These are phyloP conservation scores for Fusarium mundagurra DNA, from an alignment of 2,329 filamentous ascomycete genomes.

Conservation along the genomic window DNA sequence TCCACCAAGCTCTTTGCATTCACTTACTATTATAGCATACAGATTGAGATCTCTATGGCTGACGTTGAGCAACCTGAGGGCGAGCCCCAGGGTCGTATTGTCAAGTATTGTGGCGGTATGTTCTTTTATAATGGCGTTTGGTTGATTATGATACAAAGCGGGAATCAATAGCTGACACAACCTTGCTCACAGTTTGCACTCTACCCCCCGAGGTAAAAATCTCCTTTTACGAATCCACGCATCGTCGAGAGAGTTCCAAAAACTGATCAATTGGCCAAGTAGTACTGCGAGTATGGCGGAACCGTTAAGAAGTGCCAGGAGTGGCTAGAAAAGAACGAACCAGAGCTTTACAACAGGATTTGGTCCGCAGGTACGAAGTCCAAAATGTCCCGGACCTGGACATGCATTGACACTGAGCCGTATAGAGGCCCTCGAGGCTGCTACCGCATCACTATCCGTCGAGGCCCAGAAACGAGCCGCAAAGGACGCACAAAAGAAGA, in stretches of 20 bases:
- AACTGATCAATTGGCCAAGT: constrained; percentile 46
- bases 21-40: neutral
- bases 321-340: constrained; percentile 84
- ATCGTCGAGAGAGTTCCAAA: constrained; percentile 9
- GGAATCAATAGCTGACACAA: constrained; percentile 24
- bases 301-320: constrained; percentile 97
- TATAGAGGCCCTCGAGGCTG: constrained; percentile 81
- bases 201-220: constrained; percentile 70
- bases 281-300: constrained; percentile 99
- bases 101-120: constrained; percentile 69
- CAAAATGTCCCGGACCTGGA: neutral
- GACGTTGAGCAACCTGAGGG: constrained; percentile 61
- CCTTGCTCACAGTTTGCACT: constrained; percentile 63
- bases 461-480: constrained; percentile 94
- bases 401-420: constrained; percentile 2
- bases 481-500: constrained; percentile 97
- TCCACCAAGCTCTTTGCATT: constrained; percentile 10
- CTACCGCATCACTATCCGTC: constrained; percentile 85
- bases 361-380: constrained; percentile 80
- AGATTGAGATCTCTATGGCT: constrained; percentile 55
- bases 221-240: neutral
- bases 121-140: constrained; percentile 15
- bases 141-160: constrained; percentile 4
- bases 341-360: constrained; percentile 77
- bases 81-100: constrained; percentile 62